Evolutionary conservation across 2,329 filamentous ascomycete species (phyloP).

Genomic region (Aspergillus pseudotamarii): DNA sequence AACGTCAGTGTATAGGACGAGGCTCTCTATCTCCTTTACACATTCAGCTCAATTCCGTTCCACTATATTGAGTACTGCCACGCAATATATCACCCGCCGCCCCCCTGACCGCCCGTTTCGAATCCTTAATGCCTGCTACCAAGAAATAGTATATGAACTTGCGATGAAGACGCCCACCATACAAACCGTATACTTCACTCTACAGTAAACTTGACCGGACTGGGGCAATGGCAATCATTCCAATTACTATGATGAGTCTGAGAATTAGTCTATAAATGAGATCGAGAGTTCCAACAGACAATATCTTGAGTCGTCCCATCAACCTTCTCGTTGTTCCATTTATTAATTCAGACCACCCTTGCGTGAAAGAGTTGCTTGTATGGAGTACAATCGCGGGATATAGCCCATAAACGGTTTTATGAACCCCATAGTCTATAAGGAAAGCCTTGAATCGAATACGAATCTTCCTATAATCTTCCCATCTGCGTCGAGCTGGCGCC

Average conservation of each 20-base stretch:
- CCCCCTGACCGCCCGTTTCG: neutral
- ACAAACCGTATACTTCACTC: neutral
- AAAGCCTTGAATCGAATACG: no score
- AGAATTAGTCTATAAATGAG: neutral
- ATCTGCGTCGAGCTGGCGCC: no score
- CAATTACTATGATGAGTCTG: neutral
- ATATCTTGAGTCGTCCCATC: neutral
- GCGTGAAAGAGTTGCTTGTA: neutral
- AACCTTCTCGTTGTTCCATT: neutral
- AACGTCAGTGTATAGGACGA: neutral
- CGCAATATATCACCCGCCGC: neutral
- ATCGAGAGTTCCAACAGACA: neutral
- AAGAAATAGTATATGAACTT: neutral
- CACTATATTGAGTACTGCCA: neutral
- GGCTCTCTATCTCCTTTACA: neutral
- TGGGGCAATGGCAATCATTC: neutral
- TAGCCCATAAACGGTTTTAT: no score
- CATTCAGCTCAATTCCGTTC: neutral
- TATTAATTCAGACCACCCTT: neutral
- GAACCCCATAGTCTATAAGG: neutral
- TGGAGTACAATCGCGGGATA: neutral
- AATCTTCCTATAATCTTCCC: no score
- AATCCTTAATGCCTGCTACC: neutral
- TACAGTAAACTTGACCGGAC: neutral
- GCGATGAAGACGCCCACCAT: neutral